Percentiles rank a stretch among this genome's conserved stretches.
Conservation (phyloP, 371 early-diverging fungal species). For the Mortierella polycephala region DNA sequence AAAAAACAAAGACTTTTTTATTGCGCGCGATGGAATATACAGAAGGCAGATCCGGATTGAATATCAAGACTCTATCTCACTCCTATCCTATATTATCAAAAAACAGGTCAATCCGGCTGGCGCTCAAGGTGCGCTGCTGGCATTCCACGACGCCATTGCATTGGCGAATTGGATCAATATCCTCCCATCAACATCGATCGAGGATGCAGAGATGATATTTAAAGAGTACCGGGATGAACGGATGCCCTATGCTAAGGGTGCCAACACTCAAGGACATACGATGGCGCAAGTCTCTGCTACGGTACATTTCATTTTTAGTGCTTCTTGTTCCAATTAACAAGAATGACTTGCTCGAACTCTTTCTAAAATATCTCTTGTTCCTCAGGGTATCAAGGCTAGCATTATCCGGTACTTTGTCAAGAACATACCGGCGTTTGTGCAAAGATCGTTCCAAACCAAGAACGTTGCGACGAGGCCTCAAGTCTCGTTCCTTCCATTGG, state of each 20-base stretch:
- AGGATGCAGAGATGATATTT: conserved; percentile 1
- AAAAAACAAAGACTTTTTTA: too few relatives aligned
- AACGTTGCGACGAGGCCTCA: conserved; percentile 5
- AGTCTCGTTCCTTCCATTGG: conserved; percentile 10
- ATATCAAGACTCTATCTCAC: neutral
- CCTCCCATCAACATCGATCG: neutral
- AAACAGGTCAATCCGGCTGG: conserved; percentile 3
- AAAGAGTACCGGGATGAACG: conserved; percentile 8
- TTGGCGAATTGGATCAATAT: conserved; percentile 13
- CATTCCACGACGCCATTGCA: conserved; percentile 9
- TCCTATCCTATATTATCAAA: neutral
- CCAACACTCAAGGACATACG: neutral
- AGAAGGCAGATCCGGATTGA: neutral
- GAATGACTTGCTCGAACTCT: too few relatives aligned
- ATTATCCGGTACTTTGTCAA: conserved; percentile 7
- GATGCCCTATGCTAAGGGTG: conserved; percentile 1
- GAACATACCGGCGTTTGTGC: conserved; percentile 7
- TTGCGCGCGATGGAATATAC: neutral
- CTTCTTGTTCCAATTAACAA: too few relatives aligned
- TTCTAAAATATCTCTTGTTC: too few relatives aligned
- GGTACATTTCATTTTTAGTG: neutral
- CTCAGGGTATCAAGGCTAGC: too few relatives aligned
- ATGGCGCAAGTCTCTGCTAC: conserved; percentile 10
- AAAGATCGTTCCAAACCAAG: neutral
- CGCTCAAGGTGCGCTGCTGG: conserved; percentile 2